Evolutionary conservation across 345 rosid genomes (phyloP), one percentile per base, ranked within the genome.

Genomic region (Bruguiera parviflora): DNA sequence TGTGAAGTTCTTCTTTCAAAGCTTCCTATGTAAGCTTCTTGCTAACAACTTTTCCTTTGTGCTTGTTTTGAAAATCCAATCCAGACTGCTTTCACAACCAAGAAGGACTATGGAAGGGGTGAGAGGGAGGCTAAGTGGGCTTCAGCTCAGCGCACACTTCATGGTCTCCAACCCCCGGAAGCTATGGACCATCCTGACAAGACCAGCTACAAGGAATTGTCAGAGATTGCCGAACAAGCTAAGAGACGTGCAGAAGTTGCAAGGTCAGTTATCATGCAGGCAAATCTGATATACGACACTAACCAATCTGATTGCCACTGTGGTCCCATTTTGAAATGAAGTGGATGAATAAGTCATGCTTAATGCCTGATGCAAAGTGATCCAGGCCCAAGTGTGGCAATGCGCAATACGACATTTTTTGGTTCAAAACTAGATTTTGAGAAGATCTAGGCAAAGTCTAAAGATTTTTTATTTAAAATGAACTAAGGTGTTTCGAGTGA

Each of bases 101-200:
- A 89, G 84, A 89, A 87, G 70, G 91, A 91, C 71, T 89, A 84
- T 25, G 91, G 97, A 3, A 89, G 68, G 37, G 91, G 87, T 0
- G 92, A 91, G 73, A 81, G 87, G 65, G 97, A 89, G 71, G 92
- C 89, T 59, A 92, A 89, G 65, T 86, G 96, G 93, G 89, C 86
- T 0, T 37, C 71, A 27, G 86, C 87, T 53, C 91, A 92, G 65
- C 87, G 97, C 33, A 85, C 96, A 11, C 86, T 88, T 28, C 89
- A 88, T 19, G 96, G 97, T 11, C 82, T 85, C 19, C 73, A 77
- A 24, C 67, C 78, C 0, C 68, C 81, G 0, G 81, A 85, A 21
- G 67, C 71, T 16, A 9, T 53, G 61, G 61, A 68, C 32, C 64
- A 77, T 13, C 64, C 75, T 9, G 92, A 87, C 33, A 86, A 82